Evolutionary conservation across 164 flowering plant species (phyloP).

Genomic region (Vitis labrusca): DNA sequence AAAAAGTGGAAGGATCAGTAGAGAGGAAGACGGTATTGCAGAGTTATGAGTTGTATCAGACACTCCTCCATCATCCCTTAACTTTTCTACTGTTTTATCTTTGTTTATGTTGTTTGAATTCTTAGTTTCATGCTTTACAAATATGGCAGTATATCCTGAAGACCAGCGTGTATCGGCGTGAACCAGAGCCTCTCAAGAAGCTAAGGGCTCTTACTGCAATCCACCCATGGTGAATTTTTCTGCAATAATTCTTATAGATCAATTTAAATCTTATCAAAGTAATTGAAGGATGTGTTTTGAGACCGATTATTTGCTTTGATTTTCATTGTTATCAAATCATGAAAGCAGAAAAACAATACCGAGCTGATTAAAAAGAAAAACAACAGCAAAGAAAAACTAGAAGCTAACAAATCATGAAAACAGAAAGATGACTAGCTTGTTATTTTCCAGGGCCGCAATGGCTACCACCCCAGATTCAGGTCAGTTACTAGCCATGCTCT

Average conservation of each 20-base stretch:
- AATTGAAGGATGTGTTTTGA: too few relatives aligned
- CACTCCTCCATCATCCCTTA: background rate
- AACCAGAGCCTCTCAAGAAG: slow-evolving; percentile 14
- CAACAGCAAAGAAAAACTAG: too few relatives aligned
- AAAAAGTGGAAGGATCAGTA: too few relatives aligned
- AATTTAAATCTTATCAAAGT: too few relatives aligned
- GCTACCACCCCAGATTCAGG: slow-evolving; percentile 44
- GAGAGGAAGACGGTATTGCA: background rate
- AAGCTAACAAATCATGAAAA: too few relatives aligned
- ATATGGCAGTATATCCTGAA: slow-evolving; percentile 22
- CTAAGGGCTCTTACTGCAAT: slow-evolving; percentile 6
- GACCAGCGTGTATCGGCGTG: slow-evolving; percentile 27
- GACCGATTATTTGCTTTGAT: too few relatives aligned
- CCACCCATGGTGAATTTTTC: background rate
- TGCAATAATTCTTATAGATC: slow-evolving; percentile 1
- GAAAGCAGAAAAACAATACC: too few relatives aligned
- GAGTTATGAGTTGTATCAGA: slow-evolving; percentile 12
- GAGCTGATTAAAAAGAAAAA: too few relatives aligned
- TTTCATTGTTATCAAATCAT: too few relatives aligned
- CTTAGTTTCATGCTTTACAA: background rate
- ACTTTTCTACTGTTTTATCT: background rate
- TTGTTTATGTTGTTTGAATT: background rate
- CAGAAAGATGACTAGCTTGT: slow-evolving; percentile 17
- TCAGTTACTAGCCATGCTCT: slow-evolving; percentile 39
- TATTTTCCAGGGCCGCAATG: background rate